Base-by-base conservation (phyloP, 768 basidiomycete species). In the Dictyophora rubrovolvata region DNA sequence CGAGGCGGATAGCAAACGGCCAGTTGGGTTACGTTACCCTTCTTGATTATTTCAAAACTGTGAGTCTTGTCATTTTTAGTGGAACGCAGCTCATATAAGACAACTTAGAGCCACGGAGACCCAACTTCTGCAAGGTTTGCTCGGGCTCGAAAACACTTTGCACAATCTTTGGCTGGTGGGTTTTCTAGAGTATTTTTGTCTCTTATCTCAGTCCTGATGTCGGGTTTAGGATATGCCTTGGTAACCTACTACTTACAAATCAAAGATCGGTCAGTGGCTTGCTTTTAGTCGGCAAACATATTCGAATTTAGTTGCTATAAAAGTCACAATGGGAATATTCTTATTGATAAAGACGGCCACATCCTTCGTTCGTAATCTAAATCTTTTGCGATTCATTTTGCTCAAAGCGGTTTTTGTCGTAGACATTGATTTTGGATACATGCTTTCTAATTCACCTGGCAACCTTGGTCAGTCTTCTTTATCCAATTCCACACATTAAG, bases 381-480 rank as follows among this genome's bases (percentile, higher is more conserved):
- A 18, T 35, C 14, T 37, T 46, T 48, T 47, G 7, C 37, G 16
- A 20, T 52, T 37, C 47, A 11, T 5, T 22, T 21, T 11, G n/a
- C 11, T 9, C 50, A 56, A 11, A 33, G 49, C 12, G 64, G 60
- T 75, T 48, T 18, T 4, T 34, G 28, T 28, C n/a, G n/a, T 21
- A 59, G 57, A 99, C 70, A 99, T 99, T 61, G 96, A 98, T 71
- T 99, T 98, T 69, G 96, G 96, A 1, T 98, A 98, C 75, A 95
- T 98, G 79, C 79, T 98, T 35, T 88, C 88, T 48, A 97, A 97
- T 70, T 93, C 94, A 1, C 96, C 96, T 0, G 95, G 95, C 18
- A 95, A 95, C 69, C 88, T 99, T 63, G 90, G 95, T 23, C 48
- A 20, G 33, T 52, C 21, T 51, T 34, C 35, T 22, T 53, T 20